Base-by-base conservation (phyloP, 140 eudicot species). In the Cichorium intybus region DNA sequence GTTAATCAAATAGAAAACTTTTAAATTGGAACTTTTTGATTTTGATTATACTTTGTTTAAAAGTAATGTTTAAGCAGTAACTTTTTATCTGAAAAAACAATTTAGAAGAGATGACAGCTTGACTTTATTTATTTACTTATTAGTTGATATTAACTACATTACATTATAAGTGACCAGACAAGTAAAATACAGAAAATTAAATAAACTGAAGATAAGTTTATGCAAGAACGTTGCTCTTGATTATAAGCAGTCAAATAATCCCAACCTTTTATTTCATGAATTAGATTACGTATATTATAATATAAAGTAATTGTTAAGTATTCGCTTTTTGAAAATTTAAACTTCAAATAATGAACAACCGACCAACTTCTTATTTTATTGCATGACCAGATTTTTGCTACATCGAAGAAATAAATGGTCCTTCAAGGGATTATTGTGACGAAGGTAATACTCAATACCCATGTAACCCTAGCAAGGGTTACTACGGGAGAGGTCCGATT, bases 401-500 rank as follows among this genome's bases (percentile, higher is more conserved):
- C 37, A 77, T 70, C 23, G 80, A 78, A 66, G 87, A 82, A 69
- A 78, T 20, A 64, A n/a, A 54, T 59, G 83, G 87, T 1, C 62
- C 56, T 3, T 47, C 73, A 29, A 61, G 28, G 22, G 43, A 74
- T 57, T 82, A 81, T 20, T 81, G 87, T 31, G 78, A 81, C 14
- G 56, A 56, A 3, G 26, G 9, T 31, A 45, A 39, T 39, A 64
- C 76, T 7, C 52, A 62, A 20, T 78, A 69, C 60, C 84, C 87
- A 29, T 78, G 84, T 65, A 56, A 58, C 10, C 65, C 69, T 16
- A 69, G 46, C 29, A 68, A 73, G 56, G 28, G 60, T 16, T 81
- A 81, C 60, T 69, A 77, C n/a, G 86, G 82, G 9, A 53, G 86
- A 56, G 86, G 80, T 21, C 86, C 86, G 10, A 12, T 81, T 9